phyloP scores from a whole-genome alignment of 1,284 basidiomycete genomes.

The Tilletiaria anomala region DNA sequence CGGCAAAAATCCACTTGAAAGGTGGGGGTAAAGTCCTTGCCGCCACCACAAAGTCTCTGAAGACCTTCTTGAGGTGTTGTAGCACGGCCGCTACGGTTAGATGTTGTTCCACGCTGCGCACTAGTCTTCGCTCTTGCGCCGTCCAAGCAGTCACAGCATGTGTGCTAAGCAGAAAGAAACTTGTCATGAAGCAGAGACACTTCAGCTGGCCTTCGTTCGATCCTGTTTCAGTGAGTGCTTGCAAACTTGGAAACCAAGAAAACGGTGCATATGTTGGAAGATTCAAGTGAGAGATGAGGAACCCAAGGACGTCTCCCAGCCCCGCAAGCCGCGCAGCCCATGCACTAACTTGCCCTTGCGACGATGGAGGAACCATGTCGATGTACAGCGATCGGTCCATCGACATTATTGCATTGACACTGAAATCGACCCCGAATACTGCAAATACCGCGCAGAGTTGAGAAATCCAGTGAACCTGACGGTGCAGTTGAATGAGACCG shows the following conservation, averaged over 20 bases:
- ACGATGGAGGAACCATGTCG: conserved; percentile 47
- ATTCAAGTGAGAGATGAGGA: conserved; percentile 28
- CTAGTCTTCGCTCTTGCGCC: conserved; percentile 17
- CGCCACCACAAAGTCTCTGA: no score
- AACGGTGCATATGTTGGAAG: conserved; percentile 12
- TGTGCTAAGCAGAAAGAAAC: conserved; percentile 14
- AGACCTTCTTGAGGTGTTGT: not conserved
- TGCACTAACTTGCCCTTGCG: conserved; percentile 76
- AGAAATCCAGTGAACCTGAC: conserved; percentile 43
- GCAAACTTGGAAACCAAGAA: conserved; percentile 9
- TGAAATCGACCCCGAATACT: conserved; percentile 82
- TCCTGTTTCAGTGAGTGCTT: no score
- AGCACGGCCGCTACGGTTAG: not conserved
- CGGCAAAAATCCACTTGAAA: not conserved
- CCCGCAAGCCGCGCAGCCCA: conserved; percentile 74
- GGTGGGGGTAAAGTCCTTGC: not conserved
- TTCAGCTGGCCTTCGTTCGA: conserved; percentile 10
- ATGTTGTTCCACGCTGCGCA: not conserved
- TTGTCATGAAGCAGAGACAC: conserved; percentile 18
- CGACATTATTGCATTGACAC: conserved; percentile 55
- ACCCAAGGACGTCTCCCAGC: conserved; percentile 26
- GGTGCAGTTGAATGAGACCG: conserved; percentile 4
- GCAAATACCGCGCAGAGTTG: conserved; percentile 66
- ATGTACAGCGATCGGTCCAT: conserved; percentile 66
- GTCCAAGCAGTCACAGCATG: conserved; percentile 13